Evolutionary conservation across 1,139 yeast genomes (phyloP), one percentile per base, ranked within the genome.

Genomic region (Magnusiomyces tetraspermus): DNA sequence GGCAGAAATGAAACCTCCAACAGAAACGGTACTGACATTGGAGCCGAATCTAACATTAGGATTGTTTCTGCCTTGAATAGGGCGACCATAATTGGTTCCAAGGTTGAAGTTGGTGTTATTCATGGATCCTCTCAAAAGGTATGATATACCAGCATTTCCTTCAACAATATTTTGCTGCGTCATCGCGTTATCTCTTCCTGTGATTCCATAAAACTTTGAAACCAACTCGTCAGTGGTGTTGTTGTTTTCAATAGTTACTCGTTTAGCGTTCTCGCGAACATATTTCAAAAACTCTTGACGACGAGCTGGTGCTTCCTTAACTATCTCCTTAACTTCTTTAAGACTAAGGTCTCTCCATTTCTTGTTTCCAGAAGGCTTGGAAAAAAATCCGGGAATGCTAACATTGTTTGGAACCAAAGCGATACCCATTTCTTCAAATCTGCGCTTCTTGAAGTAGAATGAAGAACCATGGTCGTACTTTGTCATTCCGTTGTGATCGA

Each of bases 401-500:
- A 56, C 53, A 43, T 58, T 70, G 2, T 66, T 65, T 33, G 17
- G 17, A 4, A 8, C 38, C 11, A 77, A 59, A 4, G 74, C 71
- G 4, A 70, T 58, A 10, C 79, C 78, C 57, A 78, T 60, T 62
- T 80, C 84, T 58, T 76, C 75, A 59, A 80, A 78, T 62, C 82
- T 70, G 52, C 69, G 60, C 53, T 77, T 71, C 57, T 75, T 76
- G 70, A 77, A 73, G 55, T 72, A 73, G 53, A 71, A 71, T 17
- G 77, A 77, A 38, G 76, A 75, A 31, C 70, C 70, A 19, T 73
- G 70, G 58, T 78, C 82, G 59, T 75, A 80, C 53, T 74, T 74
- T 10, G 82, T 77, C 53, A 79, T 64, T 44, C 79, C 75, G 53
- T 72, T 68, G 51, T 76, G 76, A 60, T 81, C 86, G 44, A 80